Evolutionary conservation across 2,329 filamentous ascomycete species (phyloP), one percentile per base, ranked within the genome.

Genomic region (Ophiostoma himal-ulmi): DNA sequence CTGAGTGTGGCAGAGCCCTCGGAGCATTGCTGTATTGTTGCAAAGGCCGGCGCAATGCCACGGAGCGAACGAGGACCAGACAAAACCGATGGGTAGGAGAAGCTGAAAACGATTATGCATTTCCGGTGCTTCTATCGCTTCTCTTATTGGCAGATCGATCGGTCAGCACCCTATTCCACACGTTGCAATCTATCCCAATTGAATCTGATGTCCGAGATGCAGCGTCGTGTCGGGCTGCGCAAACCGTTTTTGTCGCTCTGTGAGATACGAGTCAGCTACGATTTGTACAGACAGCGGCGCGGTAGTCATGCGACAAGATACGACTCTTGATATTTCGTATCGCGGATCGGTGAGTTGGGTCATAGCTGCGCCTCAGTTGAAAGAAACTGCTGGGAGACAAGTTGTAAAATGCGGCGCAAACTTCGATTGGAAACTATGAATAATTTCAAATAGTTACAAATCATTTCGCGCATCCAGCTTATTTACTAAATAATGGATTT

Each of bases 1-100:
- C 62, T 36, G 62, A 65, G 36, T 65, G 62, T 65, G 62, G 62
- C 62, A 65, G 36, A 37, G 62, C 62, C 62, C 62, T 37, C 20
- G 62, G 34, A 39, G 57, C 26, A 62, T 17, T 62, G 57, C 57
- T 62, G 14, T 5, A 36, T 34, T 62, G 26, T 22, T 13, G 13
- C 57, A 60, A 60, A 60, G 26, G 57, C 57, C 57, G 57, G 57
- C 57, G 26, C 26, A 30, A 5, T 13, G 11, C 26, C 26, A 62
- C 57, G 26, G 52, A 57, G 52, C 22, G 52, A 34, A 62, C 57
- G 26, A 62, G 26, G 17, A 13, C 26, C 6, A 17, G 14, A 48
- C 52, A 17, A 22, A 54, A 11, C 13, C 57, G 14, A 11, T 1
- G 26, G 22, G 3, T 13, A 57, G 52, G 57, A 62, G 57, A 62